Evolutionary conservation across 202 grass and related monocot genomes (phyloP).

Genomic region (Schoenoplectus triqueter): DNA sequence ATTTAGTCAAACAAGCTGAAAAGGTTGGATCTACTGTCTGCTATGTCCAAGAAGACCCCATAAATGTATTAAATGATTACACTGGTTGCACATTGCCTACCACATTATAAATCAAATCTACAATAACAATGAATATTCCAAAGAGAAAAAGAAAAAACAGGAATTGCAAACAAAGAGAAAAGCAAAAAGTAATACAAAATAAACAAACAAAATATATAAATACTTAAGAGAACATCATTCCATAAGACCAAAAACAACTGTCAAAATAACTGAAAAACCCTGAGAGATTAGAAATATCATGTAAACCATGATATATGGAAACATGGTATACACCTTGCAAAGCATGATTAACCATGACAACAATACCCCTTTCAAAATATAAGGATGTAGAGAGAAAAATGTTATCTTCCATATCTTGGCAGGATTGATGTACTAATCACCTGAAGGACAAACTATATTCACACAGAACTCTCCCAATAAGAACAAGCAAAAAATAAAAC

Average conservation of each 20-base stretch:
- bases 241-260: background rate
- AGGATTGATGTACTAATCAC: background rate
- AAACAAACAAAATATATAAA: background rate
- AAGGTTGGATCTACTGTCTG: no score
- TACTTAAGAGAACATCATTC: background rate
- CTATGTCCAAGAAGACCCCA: no score
- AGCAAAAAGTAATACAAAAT: background rate
- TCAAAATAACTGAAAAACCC: background rate
- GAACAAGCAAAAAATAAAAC: conserved; percentile 32
- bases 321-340: background rate
- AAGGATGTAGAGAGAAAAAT: no score
- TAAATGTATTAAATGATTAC: background rate
- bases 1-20: no score
- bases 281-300: background rate
- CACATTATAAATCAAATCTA: background rate
- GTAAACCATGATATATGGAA: background rate
- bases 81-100: background rate
- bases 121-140: background rate
- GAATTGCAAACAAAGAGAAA: background rate
- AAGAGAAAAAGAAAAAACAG: no score
- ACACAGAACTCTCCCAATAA: conserved; percentile 8
- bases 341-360: background rate
- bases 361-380: background rate
- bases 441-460: background rate
- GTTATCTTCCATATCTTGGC: background rate